phyloP scores from a whole-genome alignment of 768 basidiomycete genomes.

The Podaxis pistillaris region DNA sequence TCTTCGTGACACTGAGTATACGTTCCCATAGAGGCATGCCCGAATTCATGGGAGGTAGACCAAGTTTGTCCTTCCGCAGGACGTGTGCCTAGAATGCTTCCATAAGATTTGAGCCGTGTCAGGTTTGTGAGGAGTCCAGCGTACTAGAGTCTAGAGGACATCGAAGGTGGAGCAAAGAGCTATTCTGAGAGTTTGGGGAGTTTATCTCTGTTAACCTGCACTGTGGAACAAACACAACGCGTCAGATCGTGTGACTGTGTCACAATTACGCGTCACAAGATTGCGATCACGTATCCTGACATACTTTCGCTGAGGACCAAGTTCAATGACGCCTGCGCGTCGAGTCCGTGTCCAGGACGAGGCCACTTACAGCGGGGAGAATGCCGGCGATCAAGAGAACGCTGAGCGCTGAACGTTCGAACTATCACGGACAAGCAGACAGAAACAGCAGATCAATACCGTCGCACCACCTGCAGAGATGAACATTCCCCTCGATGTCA shows the following conservation, averaged over 20 bases:
- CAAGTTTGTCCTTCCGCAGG: slow-evolving; percentile 40
- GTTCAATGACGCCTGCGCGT: slow-evolving; percentile 34
- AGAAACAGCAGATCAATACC: slow-evolving; percentile 62
- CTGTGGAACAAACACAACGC: slow-evolving; percentile 1
- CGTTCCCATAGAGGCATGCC: slow-evolving; percentile 19
- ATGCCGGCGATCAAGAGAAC: slow-evolving; percentile 34
- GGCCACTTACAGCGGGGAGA: slow-evolving; percentile 33
- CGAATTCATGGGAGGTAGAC: slow-evolving; percentile 23
- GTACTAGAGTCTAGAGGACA: background rate
- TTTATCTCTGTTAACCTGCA: background rate
- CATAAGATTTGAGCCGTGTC: background rate
- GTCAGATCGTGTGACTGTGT: slow-evolving; percentile 10
- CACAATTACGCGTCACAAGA: slow-evolving; percentile 22
- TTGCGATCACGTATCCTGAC: slow-evolving; percentile 34
- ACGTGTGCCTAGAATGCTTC: slow-evolving; percentile 56
- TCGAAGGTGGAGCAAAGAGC: background rate
- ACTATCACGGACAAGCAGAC: slow-evolving; percentile 46
- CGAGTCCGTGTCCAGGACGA: slow-evolving; percentile 36
- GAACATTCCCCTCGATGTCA: slow-evolving; percentile 74
- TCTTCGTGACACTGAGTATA: slow-evolving; percentile 23
- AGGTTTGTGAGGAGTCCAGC: background rate
- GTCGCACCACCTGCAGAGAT: slow-evolving; percentile 58
- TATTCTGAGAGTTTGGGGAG: background rate
- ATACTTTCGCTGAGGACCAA: slow-evolving; percentile 39
- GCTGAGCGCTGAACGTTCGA: slow-evolving; percentile 21